Evolutionary conservation across 148 eudicot genomes (phyloP).

Genomic region (Fagopyrum homotropicum): DNA sequence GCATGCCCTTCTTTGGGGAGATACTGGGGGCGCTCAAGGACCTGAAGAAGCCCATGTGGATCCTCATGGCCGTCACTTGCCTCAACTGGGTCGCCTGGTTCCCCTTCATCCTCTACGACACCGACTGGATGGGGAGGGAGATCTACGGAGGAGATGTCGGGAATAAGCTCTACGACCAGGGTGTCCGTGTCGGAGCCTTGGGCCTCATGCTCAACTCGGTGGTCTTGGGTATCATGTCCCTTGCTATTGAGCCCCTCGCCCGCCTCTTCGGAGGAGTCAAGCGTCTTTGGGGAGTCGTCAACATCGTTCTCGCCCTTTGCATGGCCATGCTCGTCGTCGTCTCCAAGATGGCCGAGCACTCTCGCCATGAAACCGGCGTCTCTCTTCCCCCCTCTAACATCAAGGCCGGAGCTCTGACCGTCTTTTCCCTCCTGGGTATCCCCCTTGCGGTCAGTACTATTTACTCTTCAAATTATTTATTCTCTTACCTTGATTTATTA

Average conservation of each 20-base stretch:
- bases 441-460: slow-evolving; percentile 48
- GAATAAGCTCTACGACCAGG: slow-evolving; percentile 26
- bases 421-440: slow-evolving; percentile 51
- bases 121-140: slow-evolving; percentile 64
- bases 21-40: slow-evolving; percentile 36
- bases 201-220: slow-evolving; percentile 41
- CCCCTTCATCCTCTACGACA: slow-evolving; percentile 47
- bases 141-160: slow-evolving; percentile 48
- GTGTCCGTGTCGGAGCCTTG: slow-evolving; percentile 37
- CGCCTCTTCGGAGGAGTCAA: slow-evolving; percentile 34
- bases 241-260: slow-evolving; percentile 27
- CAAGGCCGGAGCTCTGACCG: slow-evolving; percentile 41
- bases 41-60: slow-evolving; percentile 44
- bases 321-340: slow-evolving; percentile 36
- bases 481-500: too few relatives aligned
- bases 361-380: slow-evolving; percentile 10
- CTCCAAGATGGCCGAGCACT: slow-evolving; percentile 34
- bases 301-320: slow-evolving; percentile 25
- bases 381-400: slow-evolving; percentile 26
- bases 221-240: slow-evolving; percentile 27
- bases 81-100: slow-evolving; percentile 69
- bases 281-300: slow-evolving; percentile 37
- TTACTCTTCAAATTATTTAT: too few relatives aligned
- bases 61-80: slow-evolving; percentile 39
- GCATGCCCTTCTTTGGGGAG: slow-evolving; percentile 34